Evolutionary conservation across 331 rosid genomes (phyloP), one percentile per base, ranked within the genome.

Genomic region (Dryas integrifolia): DNA sequence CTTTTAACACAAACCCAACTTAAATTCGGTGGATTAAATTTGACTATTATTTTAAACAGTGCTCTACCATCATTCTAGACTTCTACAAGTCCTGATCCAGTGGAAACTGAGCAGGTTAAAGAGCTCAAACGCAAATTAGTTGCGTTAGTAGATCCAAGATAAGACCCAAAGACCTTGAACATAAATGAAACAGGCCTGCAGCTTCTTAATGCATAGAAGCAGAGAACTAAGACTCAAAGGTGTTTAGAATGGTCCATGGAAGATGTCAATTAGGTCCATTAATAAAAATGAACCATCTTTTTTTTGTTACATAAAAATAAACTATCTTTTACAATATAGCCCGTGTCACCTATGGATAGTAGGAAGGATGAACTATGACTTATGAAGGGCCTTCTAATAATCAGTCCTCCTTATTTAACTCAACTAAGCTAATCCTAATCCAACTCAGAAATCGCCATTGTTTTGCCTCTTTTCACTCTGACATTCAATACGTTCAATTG

Each of bases 351-450:
- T 30, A 30, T 1, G 2, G 35, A 30, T 30, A 30, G 35, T 30
- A 30, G 35, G 35, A 30, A 30, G 35, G 35, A 30, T 30, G 35
- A 30, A 30, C 35, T 30, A 30, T 30, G 35, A 30, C 35, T 30
- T 30, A 30, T 30, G 35, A 40, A 40, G 46, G 67, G 48, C 26
- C 47, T 39, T 30, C 35, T 30, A 30, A 30, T 61, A 39, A 62
- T 26, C 4, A 48, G 26, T 15, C 48, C 5, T 10, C 12, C 65
- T 60, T 30, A 58, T 9, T 58, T 26, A 58, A 14, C 7, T n/a
- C 24, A 62, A n/a, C 67, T n/a, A 62, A 39, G 49, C 49, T 15
- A 62, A 40, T 30, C 67, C n/a, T 65, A 65, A 65, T n/a, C 47
- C 67, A 62, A 62, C 67, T 41, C 63, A 58, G 14, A 58, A 58